Evolutionary conservation across 768 basidiomycete species (phyloP).

Genomic region (Pulveroboletus frians): DNA sequence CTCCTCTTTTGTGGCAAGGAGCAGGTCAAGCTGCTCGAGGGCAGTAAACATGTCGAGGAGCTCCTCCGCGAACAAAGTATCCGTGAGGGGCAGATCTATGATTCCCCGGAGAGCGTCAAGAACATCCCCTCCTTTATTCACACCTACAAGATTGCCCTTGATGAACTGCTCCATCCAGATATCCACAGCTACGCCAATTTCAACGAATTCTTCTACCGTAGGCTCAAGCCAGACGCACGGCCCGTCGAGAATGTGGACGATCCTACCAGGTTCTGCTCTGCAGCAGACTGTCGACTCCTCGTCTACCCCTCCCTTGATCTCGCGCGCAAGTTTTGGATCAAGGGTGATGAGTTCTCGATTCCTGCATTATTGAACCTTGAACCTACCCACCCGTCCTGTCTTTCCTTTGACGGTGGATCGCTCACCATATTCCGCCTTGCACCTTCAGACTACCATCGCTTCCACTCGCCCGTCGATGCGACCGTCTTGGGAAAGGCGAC

Average conservation of each 20-base stretch:
- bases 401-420: conserved; percentile 40
- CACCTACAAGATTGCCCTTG: conserved; percentile 48
- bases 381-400: conserved; percentile 37
- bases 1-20: conserved; percentile 59
- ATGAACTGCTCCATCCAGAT: conserved; percentile 63
- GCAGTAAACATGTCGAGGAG: conserved; percentile 41
- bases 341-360: conserved; percentile 68
- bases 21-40: conserved; percentile 45
- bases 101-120: conserved; percentile 44
- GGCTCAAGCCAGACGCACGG: conserved; percentile 54
- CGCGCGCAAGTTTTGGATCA: conserved; percentile 72
- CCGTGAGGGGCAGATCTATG: conserved; percentile 52
- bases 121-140: conserved; percentile 53
- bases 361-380: conserved; percentile 49
- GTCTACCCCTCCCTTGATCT: conserved; percentile 55
- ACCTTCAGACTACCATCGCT: conserved; percentile 78
- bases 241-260: conserved; percentile 54
- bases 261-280: conserved; percentile 49
- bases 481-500: conserved; percentile 37
- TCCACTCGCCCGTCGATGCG: conserved; percentile 65
- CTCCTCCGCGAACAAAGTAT: conserved; percentile 52
- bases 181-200: conserved; percentile 57
- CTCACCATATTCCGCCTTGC: conserved; percentile 73
- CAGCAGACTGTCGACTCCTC: conserved; percentile 71
- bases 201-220: conserved; percentile 72